These are phyloP conservation scores for Acanthamoeba healyi DNA, from an alignment of 208 protist species.

Conservation along the genomic window DNA sequence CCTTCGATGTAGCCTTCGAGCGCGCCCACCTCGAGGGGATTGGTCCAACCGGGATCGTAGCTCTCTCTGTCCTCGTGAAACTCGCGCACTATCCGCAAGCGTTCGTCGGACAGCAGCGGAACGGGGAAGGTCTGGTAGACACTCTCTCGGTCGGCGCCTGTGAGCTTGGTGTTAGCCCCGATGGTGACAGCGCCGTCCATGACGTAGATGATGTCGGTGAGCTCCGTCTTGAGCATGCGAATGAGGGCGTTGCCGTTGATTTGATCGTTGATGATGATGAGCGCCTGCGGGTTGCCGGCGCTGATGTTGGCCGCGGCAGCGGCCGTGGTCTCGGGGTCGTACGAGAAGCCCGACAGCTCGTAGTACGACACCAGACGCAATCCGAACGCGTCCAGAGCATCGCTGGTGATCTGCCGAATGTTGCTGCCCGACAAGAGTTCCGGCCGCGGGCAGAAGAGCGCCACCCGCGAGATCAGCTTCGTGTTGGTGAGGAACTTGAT, in stretches of 20 bases:
- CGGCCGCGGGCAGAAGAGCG: not conserved
- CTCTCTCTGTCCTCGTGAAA: not conserved
- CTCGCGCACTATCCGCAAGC: not conserved
- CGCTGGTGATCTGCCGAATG: not conserved
- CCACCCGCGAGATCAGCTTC: not conserved
- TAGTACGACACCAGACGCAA: not conserved
- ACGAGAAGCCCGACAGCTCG: not conserved
- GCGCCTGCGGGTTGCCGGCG: not conserved
- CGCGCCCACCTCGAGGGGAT: not conserved
- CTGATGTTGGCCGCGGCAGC: not conserved
- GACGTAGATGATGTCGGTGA: slow-evolving; percentile 3
- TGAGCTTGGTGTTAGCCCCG: not conserved
- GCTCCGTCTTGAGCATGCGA: not conserved
- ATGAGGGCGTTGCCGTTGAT: not conserved
- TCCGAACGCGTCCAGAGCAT: not conserved
- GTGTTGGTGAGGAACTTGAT: not conserved
- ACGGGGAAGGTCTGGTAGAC: not conserved
- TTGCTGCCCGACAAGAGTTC: not conserved
- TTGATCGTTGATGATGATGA: not conserved
- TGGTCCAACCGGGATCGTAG: not conserved
- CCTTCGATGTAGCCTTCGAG: slow-evolving; percentile 37
- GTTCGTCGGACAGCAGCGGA: not conserved
- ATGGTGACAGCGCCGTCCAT: not conserved
- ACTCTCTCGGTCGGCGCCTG: not conserved
- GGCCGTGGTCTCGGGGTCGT: not conserved